These are phyloP conservation scores for Paraphaeosphaeria sporulosa DNA, from an alignment of 2,329 filamentous ascomycete species.

Conservation along the genomic window DNA sequence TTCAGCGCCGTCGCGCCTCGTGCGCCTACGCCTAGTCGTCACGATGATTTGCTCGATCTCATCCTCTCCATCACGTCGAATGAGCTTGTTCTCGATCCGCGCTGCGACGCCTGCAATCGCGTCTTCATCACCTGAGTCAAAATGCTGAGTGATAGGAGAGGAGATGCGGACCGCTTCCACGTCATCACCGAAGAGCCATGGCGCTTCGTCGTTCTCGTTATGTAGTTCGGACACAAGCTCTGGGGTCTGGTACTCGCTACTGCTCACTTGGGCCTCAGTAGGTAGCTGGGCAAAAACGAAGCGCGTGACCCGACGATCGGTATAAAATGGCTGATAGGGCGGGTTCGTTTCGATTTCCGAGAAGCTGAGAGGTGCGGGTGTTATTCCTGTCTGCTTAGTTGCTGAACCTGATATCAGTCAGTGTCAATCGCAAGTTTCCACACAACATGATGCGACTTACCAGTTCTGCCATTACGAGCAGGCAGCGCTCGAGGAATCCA, in stretches of 20 bases:
- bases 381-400: slow-evolving; percentile 19
- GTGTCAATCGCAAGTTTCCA: neutral
- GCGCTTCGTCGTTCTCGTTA: slow-evolving; percentile 41
- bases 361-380: slow-evolving; percentile 63
- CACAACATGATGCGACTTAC: neutral
- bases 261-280: slow-evolving; percentile 28
- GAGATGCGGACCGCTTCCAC: slow-evolving; percentile 58
- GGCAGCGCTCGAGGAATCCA: slow-evolving; percentile 45
- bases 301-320: slow-evolving; percentile 82
- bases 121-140: slow-evolving; percentile 47
- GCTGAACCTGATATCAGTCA: neutral
- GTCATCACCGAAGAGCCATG: slow-evolving; percentile 63
- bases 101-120: slow-evolving; percentile 62
- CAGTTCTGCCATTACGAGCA: slow-evolving; percentile 27
- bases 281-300: slow-evolving; percentile 65
- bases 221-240: slow-evolving; percentile 40
- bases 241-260: slow-evolving; percentile 35
- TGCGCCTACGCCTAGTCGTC: slow-evolving; percentile 74
- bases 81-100: slow-evolving; percentile 51
- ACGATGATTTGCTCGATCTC: slow-evolving; percentile 81
- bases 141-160: slow-evolving; percentile 45
- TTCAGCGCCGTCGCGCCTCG: slow-evolving; percentile 55
- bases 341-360: slow-evolving; percentile 96
- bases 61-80: slow-evolving; percentile 60
- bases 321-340: slow-evolving; percentile 95